Conservation (phyloP, 495 filamentous ascomycete genomes). For the Hypoxylon trugodes region DNA sequence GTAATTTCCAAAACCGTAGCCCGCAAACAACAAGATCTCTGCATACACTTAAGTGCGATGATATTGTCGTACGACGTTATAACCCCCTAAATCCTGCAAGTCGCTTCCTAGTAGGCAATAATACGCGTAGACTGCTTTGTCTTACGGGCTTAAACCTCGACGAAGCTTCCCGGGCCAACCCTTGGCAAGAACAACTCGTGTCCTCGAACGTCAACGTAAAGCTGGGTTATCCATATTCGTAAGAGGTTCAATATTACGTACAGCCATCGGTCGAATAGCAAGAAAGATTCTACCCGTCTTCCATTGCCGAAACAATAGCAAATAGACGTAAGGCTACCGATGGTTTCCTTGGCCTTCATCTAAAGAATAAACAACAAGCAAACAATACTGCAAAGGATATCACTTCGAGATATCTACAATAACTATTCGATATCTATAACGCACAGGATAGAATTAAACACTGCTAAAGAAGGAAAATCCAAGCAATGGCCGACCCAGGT, state of each 20-base stretch:
- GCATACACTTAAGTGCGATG: background rate
- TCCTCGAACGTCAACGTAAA: background rate
- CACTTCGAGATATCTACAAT: background rate
- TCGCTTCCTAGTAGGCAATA: background rate
- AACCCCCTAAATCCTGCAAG: background rate
- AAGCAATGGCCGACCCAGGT: background rate
- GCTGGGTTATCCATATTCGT: background rate
- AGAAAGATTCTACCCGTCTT: background rate
- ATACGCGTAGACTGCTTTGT: background rate
- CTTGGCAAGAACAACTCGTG: conserved; percentile 3
- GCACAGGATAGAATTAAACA: background rate
- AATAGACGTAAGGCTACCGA: background rate
- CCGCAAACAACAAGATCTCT: background rate
- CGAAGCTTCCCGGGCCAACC: background rate
- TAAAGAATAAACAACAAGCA: background rate
- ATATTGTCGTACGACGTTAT: background rate
- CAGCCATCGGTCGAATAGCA: background rate
- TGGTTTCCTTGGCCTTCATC: background rate
- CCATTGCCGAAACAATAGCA: background rate
- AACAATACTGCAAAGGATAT: background rate
- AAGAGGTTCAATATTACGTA: background rate
- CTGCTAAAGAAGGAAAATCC: background rate
- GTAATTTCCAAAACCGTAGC: background rate
- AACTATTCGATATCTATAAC: background rate
- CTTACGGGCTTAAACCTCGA: conserved; percentile 3